A percentile compares a stretch with the other conserved stretches of the same genome.
These are phyloP conservation scores for Astrocystis sublimbata DNA, from an alignment of 495 filamentous ascomycete genomes.

Conservation along the genomic window DNA sequence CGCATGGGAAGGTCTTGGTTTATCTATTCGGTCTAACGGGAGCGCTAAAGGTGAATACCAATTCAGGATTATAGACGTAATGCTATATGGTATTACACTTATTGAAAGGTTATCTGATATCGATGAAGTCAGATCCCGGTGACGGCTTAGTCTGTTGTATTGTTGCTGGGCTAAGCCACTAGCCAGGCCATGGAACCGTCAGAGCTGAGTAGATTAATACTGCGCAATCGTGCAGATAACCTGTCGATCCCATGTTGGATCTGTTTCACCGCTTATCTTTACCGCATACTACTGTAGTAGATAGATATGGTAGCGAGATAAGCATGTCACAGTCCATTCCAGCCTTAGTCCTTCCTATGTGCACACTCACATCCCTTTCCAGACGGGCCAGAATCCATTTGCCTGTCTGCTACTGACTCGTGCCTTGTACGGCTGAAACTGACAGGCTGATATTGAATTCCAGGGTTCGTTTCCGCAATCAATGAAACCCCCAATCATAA, in stretches of 20 bases:
- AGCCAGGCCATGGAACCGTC: constrained; percentile 1
- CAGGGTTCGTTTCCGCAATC: too few relatives aligned
- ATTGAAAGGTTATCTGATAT: too few relatives aligned
- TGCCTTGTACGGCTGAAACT: not conserved
- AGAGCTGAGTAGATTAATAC: not conserved
- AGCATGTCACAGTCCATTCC: not conserved
- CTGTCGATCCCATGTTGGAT: not conserved
- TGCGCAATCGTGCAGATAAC: not conserved
- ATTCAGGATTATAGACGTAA: not conserved
- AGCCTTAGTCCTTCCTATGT: too few relatives aligned
- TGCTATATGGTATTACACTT: not conserved
- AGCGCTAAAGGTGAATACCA: not conserved
- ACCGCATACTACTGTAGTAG: not conserved
- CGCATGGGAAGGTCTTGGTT: not conserved
- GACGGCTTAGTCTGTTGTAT: not conserved
- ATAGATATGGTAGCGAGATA: not conserved
- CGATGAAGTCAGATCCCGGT: not conserved
- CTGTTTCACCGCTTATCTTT: constrained; percentile 11
- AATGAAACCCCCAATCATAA: too few relatives aligned
- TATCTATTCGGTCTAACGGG: not conserved
- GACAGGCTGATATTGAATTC: too few relatives aligned
- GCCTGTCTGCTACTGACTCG: not conserved
- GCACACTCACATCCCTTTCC: too few relatives aligned
- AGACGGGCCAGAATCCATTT: too few relatives aligned
- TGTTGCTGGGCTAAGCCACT: not conserved